A percentile compares a stretch with the other conserved stretches of the same genome.
Evolutionary conservation across 805 yeast species (phyloP).

Genomic region (Cyberlindnera mrakii): DNA sequence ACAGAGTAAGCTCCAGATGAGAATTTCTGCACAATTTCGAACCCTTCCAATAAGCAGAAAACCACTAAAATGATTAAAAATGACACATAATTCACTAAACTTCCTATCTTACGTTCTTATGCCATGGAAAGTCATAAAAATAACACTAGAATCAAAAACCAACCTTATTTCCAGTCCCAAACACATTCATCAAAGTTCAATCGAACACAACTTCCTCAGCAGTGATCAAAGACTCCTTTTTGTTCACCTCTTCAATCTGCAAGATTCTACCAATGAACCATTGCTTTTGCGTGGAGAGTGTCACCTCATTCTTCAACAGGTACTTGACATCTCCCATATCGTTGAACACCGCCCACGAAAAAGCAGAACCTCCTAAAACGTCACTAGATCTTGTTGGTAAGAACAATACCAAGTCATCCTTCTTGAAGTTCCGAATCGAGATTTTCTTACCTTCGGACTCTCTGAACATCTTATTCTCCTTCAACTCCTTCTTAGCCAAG

Average conservation of each 20-base stretch:
- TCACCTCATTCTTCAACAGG: conserved; percentile 41
- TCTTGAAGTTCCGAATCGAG: conserved; percentile 58
- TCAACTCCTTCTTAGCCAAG: conserved; percentile 77
- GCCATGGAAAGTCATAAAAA: too few relatives aligned
- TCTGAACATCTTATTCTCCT: conserved; percentile 52
- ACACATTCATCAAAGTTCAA: neutral
- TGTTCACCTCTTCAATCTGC: conserved; percentile 35
- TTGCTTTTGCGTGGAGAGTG: conserved; percentile 43
- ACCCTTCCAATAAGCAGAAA: too few relatives aligned
- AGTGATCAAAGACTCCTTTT: conserved; percentile 15
- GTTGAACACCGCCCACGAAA: conserved; percentile 87
- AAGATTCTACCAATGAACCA: conserved; percentile 77
- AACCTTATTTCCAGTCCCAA: neutral
- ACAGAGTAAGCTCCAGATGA: too few relatives aligned
- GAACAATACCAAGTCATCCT: conserved; percentile 77
- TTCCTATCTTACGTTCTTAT: too few relatives aligned
- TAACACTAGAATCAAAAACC: neutral
- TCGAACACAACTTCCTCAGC: conserved; percentile 15
- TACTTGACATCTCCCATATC: conserved; percentile 78
- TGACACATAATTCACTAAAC: too few relatives aligned
- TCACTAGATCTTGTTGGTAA: conserved; percentile 52
- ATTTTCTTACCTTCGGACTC: conserved; percentile 49
- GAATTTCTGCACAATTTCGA: too few relatives aligned
- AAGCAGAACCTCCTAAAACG: conserved; percentile 1
- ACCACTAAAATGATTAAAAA: too few relatives aligned